phyloP scores from a whole-genome alignment of 441 rosid species.

The Geranium incanum region DNA sequence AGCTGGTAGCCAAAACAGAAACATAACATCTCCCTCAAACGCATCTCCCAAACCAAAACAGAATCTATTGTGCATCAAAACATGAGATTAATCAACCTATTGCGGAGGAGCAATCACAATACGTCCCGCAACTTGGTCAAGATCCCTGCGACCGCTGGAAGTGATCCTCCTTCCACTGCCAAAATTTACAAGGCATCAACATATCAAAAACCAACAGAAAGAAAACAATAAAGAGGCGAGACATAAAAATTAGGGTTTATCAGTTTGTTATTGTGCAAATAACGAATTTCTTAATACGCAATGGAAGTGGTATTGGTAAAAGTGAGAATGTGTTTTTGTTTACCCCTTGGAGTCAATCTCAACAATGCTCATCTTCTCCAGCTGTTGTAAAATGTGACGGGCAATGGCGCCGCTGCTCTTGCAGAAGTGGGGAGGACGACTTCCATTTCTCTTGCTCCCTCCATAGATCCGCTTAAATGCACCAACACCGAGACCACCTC shows the following conservation, averaged over 20 bases:
- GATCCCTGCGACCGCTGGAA: conserved; percentile 68
- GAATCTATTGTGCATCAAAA: not conserved
- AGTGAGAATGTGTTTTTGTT: conserved; percentile 14
- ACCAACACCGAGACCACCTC: conserved; percentile 91
- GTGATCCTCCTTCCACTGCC: conserved; percentile 66
- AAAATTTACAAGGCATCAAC: not conserved
- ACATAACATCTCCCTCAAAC: no score
- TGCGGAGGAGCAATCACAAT: conserved; percentile 27
- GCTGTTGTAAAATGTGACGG: conserved; percentile 76
- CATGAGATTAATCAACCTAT: not conserved
- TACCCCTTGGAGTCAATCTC: conserved; percentile 73
- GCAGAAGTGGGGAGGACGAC: conserved; percentile 90
- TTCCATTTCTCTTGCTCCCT: conserved; percentile 87
- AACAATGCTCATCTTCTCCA: conserved; percentile 57
- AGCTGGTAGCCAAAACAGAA: no score
- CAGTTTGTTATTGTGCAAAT: no score
- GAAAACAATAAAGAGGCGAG: not conserved
- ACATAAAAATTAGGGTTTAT: not conserved
- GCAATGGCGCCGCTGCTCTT: conserved; percentile 79
- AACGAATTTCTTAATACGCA: no score
- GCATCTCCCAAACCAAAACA: not conserved
- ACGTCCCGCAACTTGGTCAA: conserved; percentile 81
- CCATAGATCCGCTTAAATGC: conserved; percentile 81
- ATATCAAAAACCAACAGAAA: not conserved
- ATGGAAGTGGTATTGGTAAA: no score